Evolutionary conservation across 2,329 filamentous ascomycete genomes (phyloP), one percentile per base, ranked within the genome.

Genomic region (Aspergillus costaricaensis): DNA sequence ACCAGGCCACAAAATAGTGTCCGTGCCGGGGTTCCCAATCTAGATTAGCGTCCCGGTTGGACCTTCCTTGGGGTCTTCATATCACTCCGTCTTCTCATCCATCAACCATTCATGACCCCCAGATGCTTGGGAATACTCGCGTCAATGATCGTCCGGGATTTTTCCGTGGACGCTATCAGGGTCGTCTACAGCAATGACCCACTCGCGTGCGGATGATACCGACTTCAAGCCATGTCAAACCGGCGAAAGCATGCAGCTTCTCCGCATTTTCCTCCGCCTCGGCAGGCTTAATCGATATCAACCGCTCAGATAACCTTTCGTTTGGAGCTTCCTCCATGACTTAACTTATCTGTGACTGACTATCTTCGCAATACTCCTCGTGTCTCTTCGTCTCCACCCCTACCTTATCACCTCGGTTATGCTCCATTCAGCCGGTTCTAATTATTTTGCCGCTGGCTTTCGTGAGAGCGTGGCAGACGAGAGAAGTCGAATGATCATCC

Each of bases 281-380:
- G 21, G 41, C 32, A 47, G 44, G 48, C 50, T 30, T 25, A 39
- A 38, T 61, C 25, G 32, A 50, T 43, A 41, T 48, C 23, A 30
- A n/a, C 23, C 25, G 39, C 41, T n/a, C 10, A 30, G 53, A 55
- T 55, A 55, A 44, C 17, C 36, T 38, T 23, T 64, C 67, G 65
- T 60, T 67, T 68, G 59, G 62, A 65, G 48, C 64, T 68, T 68
- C 65, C 66, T 50, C 21, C 23, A 47, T 53, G 55, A 38, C 57
- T 55, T 61, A 60, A 55, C 52, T 36, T 41, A 50, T 49, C 21
- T 25, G 30, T 49, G n/a, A 8, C 15, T 41, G 23, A 8, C 30
- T 21, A 32, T 36, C 14, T 62, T 55, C 55, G 57, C 57, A 57
- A 48, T 57, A 38, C 44, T 14, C 19, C 7, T 19, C 19, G n/a